Evolutionary conservation across 805 yeast species (phyloP), one percentile per base, ranked within the genome.

Genomic region (Candida succiphila): DNA sequence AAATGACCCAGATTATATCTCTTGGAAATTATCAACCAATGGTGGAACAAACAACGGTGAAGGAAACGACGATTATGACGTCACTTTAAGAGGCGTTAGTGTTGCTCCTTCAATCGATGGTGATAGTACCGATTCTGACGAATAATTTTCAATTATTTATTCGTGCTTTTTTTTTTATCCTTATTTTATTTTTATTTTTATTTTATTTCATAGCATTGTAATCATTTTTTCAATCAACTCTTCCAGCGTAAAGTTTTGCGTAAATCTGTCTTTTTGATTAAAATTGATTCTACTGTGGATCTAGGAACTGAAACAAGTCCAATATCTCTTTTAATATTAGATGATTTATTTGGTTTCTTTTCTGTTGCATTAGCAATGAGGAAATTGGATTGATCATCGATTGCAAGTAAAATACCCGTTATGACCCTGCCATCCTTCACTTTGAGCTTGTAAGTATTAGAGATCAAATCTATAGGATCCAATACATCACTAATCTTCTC

Each of bases 1-100:
- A 25, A 75, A 75, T 37, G 84, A 83, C 48, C 86, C 84, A 25
- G 96, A 89, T 53, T 89, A 85, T 49, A 69, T 79, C 48, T 63
- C 70, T 9, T 73, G 75, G 61, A 65, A 54, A 38, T 54, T 71
- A 41, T 52, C 46, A 27, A 55, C 49, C 28, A 69, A 64, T 14
- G 51, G 47, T 16, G 60, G 52, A 17, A 63, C 51, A 22, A 67
- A 64, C 19, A 68, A 65, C 14, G 72, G 62, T 5, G 63, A 56
- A 10, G 29, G 23, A 12, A 45, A 42, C 17, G 51, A 46, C 27
- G 58, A 55, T n/a, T 57, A 45, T 20, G 60, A 54, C 36, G 54
- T 56, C 19, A 57, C 61, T 6, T 41, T 59, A 31, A 45, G 64
- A 37, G 63, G 64, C 17, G 38, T 51, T 17, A 50, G 58, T 38